Evolutionary conservation across 2,329 filamentous ascomycete species (phyloP), one percentile per base, ranked within the genome.

Genomic region (Akanthomyces uredinophilus): DNA sequence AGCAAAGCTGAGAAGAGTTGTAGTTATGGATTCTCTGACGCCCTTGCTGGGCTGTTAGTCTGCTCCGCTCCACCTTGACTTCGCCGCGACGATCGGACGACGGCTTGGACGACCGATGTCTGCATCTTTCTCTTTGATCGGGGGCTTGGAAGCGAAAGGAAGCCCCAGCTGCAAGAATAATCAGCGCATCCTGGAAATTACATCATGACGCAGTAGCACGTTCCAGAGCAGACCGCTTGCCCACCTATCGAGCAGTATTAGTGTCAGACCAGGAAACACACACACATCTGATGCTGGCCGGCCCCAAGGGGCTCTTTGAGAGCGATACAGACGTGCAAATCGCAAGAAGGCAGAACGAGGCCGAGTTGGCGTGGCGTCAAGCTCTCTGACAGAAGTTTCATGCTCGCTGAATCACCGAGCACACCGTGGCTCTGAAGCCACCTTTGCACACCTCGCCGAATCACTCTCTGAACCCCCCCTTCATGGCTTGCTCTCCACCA

Each of bases 131-230:
- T 51, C 32, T 35, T 35, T 35, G 32, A 35, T 24, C 11, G 11
- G 20, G 29, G 13, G 32, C 32, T 53, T 18, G 29, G 22, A 24
- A 18, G 20, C 20, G 20, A 22, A 22, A 35, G 20, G 14, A 50
- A 41, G 32, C 32, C 1, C 50, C 14, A 10, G 16, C 6, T 16
- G 20, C 5, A 18, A 16, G 35, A 47, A 22, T 24, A 14, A 47
- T n/a, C 8, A 22, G 13, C 1, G 11, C n/a, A n/a, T 16, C 22
- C 52, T 20, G 37, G 16, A 22, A 27, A 55, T 55, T 55, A 43
- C 52, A 44, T 29, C 52, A 55, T 55, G 18, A 6, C 52, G 24
- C 52, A 55, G n/a, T 55, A 29, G 52, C 52, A 55, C 8, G 52
- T 55, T 44, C 16, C 52, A 27, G 37, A 29, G 24, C 7, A 7